Base-by-base conservation (phyloP, 129 eudicot genomes). In the Gnaphalium uliginosum region DNA sequence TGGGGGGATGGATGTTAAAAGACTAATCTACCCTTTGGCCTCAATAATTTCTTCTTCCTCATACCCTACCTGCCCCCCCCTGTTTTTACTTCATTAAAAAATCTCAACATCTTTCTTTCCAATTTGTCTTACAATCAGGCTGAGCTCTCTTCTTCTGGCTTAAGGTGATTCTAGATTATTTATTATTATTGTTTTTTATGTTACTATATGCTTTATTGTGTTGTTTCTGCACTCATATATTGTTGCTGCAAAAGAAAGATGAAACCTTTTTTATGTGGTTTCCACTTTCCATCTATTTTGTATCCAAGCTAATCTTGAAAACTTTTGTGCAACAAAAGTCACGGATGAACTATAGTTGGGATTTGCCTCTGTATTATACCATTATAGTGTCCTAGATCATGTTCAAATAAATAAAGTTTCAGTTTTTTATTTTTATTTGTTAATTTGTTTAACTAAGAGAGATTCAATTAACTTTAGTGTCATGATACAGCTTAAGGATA, bases 141-240 rank as follows among this genome's bases (percentile, higher is more conserved):
- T 72, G 27, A 63, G 22, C 22, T 77, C 50, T 77, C 53, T 41
- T 77, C 76, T 69, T 61, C 65, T 29, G 66, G 58, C 53, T 71
- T 46, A 65, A 72, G 83, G 83, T 79, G 76, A 27, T 69, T 74
- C 46, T 53, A 46, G 74, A 58, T 17, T 32, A 14, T 56, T 54
- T 41, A 11, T 41, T 10, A 41, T 11, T 41, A 41, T 23, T 59
- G 0, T n/a, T 25, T 37, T 18, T 46, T 29, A 13, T 37, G 18
- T 60, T 39, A 30, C 58, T 60, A 13, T 70, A 18, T 35, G 77
- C 77, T 58, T 74, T 26, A 17, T 46, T 33, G 22, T 48, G 68
- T 66, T 76, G 35, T 69, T 58, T 18, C 19, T 25, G 17, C 51
- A 39, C 24, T 39, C 10, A 21, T 26, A 21, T 56, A 9, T 32